Percentiles rank a stretch among this genome's conserved stretches.
phyloP scores from a whole-genome alignment of 768 basidiomycete genomes.

The Boletus reticulatus region DNA sequence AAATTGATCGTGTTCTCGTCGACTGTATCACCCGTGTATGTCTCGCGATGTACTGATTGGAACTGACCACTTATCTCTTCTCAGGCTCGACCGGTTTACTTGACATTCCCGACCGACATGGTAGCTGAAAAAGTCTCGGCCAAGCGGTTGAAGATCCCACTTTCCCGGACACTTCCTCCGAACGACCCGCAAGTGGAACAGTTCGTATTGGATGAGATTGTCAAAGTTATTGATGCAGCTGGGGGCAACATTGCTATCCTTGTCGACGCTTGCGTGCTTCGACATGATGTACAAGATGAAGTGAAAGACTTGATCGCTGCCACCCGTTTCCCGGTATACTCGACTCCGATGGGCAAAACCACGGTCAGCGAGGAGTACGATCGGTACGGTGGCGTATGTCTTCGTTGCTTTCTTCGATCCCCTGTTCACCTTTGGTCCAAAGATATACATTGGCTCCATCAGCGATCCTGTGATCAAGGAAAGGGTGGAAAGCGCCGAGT shows the following conservation, averaged over 20 bases:
- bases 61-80: background rate
- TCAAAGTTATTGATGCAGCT: conserved; percentile 59
- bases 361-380: conserved; percentile 66
- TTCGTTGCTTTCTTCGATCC: background rate
- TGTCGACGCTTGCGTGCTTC: conserved; percentile 77
- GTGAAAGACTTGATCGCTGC: conserved; percentile 57
- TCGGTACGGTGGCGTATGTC: conserved; percentile 76
- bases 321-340: conserved; percentile 73
- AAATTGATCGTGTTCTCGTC: conserved; percentile 78
- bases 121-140: conserved; percentile 66
- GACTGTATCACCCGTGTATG: conserved; percentile 60
- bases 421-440: background rate
- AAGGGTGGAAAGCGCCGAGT: conserved; percentile 69
- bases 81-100: conserved; percentile 83
- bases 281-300: conserved; percentile 66
- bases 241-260: conserved; percentile 65
- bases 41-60: background rate
- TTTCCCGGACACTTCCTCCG: conserved; percentile 45
- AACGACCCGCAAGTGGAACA: conserved; percentile 60
- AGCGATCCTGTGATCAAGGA: conserved; percentile 65
- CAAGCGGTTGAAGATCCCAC: conserved; percentile 57
- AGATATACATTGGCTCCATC: conserved; percentile 79
- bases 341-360: conserved; percentile 81
- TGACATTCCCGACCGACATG: conserved; percentile 84
- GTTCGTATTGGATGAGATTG: conserved; percentile 74